phyloP scores from a whole-genome alignment of 257 asterid species.

The Apocynum venetum region DNA sequence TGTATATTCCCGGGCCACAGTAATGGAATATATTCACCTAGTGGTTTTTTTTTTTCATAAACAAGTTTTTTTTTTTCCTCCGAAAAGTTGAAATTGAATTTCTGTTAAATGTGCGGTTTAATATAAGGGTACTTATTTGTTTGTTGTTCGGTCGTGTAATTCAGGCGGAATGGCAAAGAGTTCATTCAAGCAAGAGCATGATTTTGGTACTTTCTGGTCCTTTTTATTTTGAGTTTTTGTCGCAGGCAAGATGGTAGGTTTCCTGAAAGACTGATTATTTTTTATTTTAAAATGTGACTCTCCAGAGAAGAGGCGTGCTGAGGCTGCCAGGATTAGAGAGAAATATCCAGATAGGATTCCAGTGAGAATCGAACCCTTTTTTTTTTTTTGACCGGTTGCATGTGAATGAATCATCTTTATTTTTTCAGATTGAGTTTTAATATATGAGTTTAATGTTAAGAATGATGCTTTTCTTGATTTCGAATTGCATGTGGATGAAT shows the following conservation, averaged over 20 bases:
- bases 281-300: background rate
- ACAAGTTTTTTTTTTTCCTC: background rate
- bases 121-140: background rate
- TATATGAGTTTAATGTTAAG: background rate
- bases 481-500: background rate
- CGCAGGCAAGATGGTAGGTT: background rate
- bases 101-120: background rate
- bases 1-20: conserved; percentile 2
- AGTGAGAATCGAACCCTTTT: conserved; percentile 34
- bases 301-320: conserved; percentile 64
- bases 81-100: background rate
- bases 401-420: background rate
- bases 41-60: background rate
- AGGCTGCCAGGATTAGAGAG: conserved; percentile 71
- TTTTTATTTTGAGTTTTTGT: conserved; percentile 14
- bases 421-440: background rate
- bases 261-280: background rate
- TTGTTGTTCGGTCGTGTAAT: conserved; percentile 13
- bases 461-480: background rate
- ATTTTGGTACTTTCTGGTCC: conserved; percentile 41
- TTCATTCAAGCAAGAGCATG: conserved; percentile 62
- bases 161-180: conserved; percentile 52
- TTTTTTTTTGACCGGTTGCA: background rate
- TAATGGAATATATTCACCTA: background rate
- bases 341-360: conserved; percentile 73